These are phyloP conservation scores for Stereocaulon alpinum DNA, from an alignment of 495 filamentous ascomycete genomes.

Conservation along the genomic window DNA sequence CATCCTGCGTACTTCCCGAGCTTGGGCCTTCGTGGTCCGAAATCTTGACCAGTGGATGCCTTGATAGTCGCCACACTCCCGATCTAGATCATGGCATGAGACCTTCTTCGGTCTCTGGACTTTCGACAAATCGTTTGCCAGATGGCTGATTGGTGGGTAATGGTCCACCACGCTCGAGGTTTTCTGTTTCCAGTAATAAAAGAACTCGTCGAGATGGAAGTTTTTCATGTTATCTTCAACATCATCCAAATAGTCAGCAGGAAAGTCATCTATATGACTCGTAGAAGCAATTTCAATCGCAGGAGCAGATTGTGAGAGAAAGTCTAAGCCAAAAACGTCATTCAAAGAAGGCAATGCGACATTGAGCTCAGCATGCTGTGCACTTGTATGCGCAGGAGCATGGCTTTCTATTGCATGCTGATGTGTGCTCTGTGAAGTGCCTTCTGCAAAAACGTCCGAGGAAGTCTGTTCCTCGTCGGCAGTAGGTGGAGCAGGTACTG, in stretches of 20 bases:
- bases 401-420: not conserved
- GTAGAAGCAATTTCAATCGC: not conserved
- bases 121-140: conserved; percentile 19
- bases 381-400: not conserved
- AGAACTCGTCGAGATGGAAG: conserved; percentile 4
- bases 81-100: conserved; percentile 42
- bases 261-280: not conserved
- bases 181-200: conserved; percentile 11
- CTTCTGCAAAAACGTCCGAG: not conserved
- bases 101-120: conserved; percentile 32
- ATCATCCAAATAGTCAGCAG: conserved; percentile 3
- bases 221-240: conserved; percentile 9
- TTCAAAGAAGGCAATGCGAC: conserved; percentile 2
- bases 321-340: conserved; percentile 7
- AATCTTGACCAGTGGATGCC: conserved; percentile 65
- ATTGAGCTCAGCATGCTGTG: not conserved
- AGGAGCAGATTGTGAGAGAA: conserved; percentile 5
- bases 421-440: conserved; percentile 3
- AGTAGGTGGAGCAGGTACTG: not conserved
- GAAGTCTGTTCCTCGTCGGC: conserved; percentile 6
- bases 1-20: conserved; percentile 45
- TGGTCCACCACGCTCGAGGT: conserved; percentile 16
- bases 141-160: conserved; percentile 25
- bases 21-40: conserved; percentile 49
- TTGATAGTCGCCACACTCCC: conserved; percentile 61